Evolutionary conservation across 139 green algal species (phyloP), one percentile per base, ranked within the genome.

Genomic region (Edaphochlamys debaryana): DNA sequence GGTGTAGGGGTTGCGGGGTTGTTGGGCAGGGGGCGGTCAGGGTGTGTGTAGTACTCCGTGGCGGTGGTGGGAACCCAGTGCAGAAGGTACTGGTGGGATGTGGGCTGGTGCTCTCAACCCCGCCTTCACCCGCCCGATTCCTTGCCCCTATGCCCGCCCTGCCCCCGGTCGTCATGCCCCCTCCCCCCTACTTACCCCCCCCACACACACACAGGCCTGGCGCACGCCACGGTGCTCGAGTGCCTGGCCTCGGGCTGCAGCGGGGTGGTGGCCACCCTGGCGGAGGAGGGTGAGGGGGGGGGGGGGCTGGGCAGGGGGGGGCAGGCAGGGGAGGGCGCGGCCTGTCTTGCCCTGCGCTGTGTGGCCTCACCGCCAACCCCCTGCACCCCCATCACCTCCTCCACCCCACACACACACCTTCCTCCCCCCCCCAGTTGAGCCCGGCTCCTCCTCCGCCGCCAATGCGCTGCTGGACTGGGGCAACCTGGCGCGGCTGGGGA

Each of bases 221-320:
- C 73, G 37, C 73, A 80, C 37, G 72, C 72, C 11, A 79, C 72
- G 30, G 74, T 70, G 74, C 58, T 80, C 4, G 74, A 80, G 54
- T 70, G 74, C 60, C 74, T 80, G 74, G 74, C 56, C 17, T 56
- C 58, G 37, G 74, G 74, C 29, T 69, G 58, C 58, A 34, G 37
- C 29, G 74, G 74, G 29, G 38, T 80, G 15, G 60, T 80, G 74
- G 58, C 74, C 37, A 23, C 58, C 17, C 74, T 80, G 36, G 68
- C 54, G 34, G 72, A 79, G 38, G 54, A 79, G 25, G 72, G 72
- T 79, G 50, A 79, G 52, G 50, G 38, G 52, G n/a, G 30, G 72
- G 38, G 22, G 48, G 4, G 69, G 2, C 4, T 34, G 67, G 15
- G 40, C 6, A 6, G 40, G 67, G 22, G 67, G 38, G 23, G 40